Evolutionary conservation across 768 basidiomycete genomes (phyloP).

Genomic region (Sarcomyxa edulis): DNA sequence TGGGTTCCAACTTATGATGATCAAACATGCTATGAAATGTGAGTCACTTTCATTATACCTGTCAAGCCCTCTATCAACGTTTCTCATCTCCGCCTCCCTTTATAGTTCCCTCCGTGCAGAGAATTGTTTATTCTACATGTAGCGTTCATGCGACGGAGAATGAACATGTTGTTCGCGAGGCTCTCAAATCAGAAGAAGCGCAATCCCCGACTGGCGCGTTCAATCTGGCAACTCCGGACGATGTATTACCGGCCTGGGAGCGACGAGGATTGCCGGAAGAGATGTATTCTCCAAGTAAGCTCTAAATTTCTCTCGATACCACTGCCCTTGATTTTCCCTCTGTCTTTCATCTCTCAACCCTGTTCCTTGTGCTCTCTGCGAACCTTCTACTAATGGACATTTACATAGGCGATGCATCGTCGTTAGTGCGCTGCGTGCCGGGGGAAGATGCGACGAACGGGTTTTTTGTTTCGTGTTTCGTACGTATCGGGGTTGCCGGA

Average conservation of each 20-base stretch:
- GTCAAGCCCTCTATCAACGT: too few relatives aligned
- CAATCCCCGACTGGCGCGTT: constrained; percentile 40
- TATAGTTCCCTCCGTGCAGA: constrained; percentile 68
- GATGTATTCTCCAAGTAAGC: constrained; percentile 48
- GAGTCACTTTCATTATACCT: constrained; percentile 21
- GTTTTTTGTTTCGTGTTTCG: constrained; percentile 96
- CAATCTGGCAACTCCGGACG: constrained; percentile 54
- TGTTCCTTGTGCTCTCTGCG: background rate
- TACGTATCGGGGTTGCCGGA: constrained; percentile 26
- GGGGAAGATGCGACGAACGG: constrained; percentile 90
- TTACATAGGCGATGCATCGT: constrained; percentile 45
- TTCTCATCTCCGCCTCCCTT: background rate
- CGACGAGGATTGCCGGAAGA: constrained; percentile 72
- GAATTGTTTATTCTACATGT: constrained; percentile 98
- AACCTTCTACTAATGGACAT: background rate
- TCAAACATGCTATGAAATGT: constrained; percentile 96
- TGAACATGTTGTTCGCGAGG: constrained; percentile 80
- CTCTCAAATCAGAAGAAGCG: constrained; percentile 71
- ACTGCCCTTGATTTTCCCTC: too few relatives aligned
- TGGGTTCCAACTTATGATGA: constrained; percentile 84
- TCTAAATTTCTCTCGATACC: background rate
- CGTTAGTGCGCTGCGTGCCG: constrained; percentile 68
- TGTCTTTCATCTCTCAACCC: too few relatives aligned
- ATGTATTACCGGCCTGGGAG: constrained; percentile 79
- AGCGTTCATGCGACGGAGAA: constrained; percentile 90